Percentiles rank a stretch among this genome's conserved stretches.
Conservation (phyloP, 2,329 filamentous ascomycete genomes). For the Talaromyces albobiverticillius region DNA sequence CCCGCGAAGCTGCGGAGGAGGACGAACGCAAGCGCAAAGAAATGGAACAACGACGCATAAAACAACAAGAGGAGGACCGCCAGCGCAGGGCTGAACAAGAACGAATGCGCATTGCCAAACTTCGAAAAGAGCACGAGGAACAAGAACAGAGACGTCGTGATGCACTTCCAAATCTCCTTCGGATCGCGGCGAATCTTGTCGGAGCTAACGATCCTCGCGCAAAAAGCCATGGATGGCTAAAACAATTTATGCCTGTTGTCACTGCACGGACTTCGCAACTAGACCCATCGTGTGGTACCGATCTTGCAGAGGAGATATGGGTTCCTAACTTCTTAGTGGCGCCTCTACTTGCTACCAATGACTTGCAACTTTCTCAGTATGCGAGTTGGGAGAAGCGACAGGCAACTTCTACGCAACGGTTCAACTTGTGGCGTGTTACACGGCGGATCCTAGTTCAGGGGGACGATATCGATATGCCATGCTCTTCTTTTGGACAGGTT, state of each 20-base stretch:
- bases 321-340: constrained; percentile 50
- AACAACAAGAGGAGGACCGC: constrained; percentile 47
- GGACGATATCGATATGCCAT: constrained; percentile 35
- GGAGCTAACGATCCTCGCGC: constrained; percentile 42
- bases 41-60: constrained; percentile 40
- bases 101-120: constrained; percentile 40
- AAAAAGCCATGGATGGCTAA: constrained; percentile 42
- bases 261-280: constrained; percentile 44
- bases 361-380: constrained; percentile 49
- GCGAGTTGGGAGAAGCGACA: constrained; percentile 46
- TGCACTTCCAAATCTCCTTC: constrained; percentile 45
- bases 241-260: constrained; percentile 46
- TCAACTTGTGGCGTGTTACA: constrained; percentile 48
- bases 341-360: constrained; percentile 47
- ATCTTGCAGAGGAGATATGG: constrained; percentile 45
- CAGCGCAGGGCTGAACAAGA: constrained; percentile 43
- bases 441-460: constrained; percentile 44
- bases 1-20: constrained; percentile 42
- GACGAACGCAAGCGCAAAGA: constrained; percentile 42
- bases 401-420: constrained; percentile 41
- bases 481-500: constrained; percentile 37
- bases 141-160: constrained; percentile 46
- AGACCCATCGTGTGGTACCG: constrained; percentile 34
- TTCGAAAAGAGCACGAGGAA: constrained; percentile 44
- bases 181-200: constrained; percentile 43